Conservation (phyloP, 1,284 basidiomycete genomes). For the Kwoniella shivajii region DNA sequence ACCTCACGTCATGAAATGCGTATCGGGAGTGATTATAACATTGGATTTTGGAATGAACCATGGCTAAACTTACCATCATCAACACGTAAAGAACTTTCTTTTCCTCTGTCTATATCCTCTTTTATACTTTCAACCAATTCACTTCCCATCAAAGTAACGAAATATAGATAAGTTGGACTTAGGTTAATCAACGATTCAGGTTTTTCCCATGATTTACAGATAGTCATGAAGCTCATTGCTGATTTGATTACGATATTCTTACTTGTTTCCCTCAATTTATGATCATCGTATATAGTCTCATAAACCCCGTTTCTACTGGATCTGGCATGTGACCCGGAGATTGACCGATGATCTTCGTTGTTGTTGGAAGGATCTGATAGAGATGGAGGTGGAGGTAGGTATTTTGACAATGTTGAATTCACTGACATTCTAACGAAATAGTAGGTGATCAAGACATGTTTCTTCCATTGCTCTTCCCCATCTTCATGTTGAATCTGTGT, state of each 20-base stretch:
- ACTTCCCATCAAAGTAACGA: conserved; percentile 17
- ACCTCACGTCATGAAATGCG: too few species aligned
- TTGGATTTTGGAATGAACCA: too few species aligned
- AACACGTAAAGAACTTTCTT: not conserved
- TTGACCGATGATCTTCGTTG: too few species aligned
- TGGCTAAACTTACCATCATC: conserved; percentile 17
- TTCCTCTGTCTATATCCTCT: not conserved
- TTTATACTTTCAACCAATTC: conserved; percentile 4
- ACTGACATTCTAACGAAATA: conserved; percentile 40
- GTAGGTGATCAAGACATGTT: conserved; percentile 36
- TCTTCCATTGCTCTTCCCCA: conserved; percentile 11
- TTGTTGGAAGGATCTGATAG: too few species aligned
- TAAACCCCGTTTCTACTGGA: not conserved
- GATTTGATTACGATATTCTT: conserved; percentile 23
- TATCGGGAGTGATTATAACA: not conserved
- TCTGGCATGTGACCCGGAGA: not conserved
- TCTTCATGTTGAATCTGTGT: too few species aligned
- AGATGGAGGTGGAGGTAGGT: conserved; percentile 12
- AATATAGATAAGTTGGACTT: conserved; percentile 33
- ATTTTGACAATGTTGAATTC: conserved; percentile 31
- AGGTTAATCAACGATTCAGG: conserved; percentile 24
- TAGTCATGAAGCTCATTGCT: conserved; percentile 35
- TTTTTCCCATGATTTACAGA: conserved; percentile 29
- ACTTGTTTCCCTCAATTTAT: conserved; percentile 4
- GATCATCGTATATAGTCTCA: conserved; percentile 40